A percentile compares a stretch with the other conserved stretches of the same genome.
Conservation (phyloP, 1,284 basidiomycete species). For the Melampsora larici-populina region DNA sequence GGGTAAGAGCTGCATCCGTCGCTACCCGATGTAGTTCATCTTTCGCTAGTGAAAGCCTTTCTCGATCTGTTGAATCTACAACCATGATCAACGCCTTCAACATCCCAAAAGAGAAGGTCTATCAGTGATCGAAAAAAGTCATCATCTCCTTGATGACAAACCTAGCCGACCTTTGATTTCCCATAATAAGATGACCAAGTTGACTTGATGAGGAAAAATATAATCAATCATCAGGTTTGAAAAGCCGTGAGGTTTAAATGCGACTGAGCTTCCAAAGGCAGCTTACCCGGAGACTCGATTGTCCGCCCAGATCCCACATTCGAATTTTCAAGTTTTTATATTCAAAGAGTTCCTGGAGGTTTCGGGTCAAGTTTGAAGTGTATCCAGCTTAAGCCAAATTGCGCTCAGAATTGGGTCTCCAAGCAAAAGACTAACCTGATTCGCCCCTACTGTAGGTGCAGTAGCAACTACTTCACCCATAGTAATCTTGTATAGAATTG, state of each 20-base stretch:
- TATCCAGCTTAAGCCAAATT: too few relatives aligned
- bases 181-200: slow-evolving; percentile 43
- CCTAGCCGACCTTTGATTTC: slow-evolving; percentile 30
- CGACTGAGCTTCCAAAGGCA: not conserved
- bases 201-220: slow-evolving; percentile 9
- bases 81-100: slow-evolving; percentile 59
- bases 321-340: slow-evolving; percentile 59
- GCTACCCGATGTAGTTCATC: slow-evolving; percentile 56
- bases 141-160: not conserved
- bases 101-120: slow-evolving; percentile 54
- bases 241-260: too few relatives aligned
- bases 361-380: too few relatives aligned
- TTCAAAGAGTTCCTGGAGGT: slow-evolving; percentile 52
- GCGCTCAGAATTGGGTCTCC: too few relatives aligned
- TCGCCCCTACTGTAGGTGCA: slow-evolving; percentile 58
- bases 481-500: slow-evolving; percentile 59
- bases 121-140: not conserved
- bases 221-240: not conserved
- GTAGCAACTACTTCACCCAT: slow-evolving; percentile 59
- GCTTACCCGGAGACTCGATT: slow-evolving; percentile 55
- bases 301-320: slow-evolving; percentile 58
- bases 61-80: slow-evolving; percentile 58
- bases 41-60: slow-evolving; percentile 56
- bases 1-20: slow-evolving; percentile 46
- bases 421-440: slow-evolving; percentile 48